These are phyloP conservation scores for Karstenula rhodostoma DNA, from an alignment of 2,329 filamentous ascomycete species.

Conservation along the genomic window DNA sequence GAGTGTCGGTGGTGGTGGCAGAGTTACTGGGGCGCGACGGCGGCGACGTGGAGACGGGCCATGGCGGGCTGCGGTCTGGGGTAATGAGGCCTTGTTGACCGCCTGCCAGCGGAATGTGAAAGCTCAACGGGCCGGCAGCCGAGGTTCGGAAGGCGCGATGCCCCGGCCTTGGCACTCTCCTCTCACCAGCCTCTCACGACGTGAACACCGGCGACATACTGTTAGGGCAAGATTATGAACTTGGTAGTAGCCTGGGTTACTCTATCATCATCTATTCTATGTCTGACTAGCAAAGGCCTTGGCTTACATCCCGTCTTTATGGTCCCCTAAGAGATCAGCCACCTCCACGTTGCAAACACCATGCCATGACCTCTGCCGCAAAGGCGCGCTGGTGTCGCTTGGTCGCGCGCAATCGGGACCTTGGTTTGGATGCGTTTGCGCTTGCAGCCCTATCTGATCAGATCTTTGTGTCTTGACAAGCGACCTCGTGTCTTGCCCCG, in stretches of 20 bases:
- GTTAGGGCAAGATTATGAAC: too few relatives aligned
- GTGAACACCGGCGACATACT: too few relatives aligned
- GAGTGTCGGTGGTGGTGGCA: constrained; percentile 2
- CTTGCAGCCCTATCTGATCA: background rate
- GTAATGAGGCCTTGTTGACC: constrained; percentile 21
- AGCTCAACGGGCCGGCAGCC: constrained; percentile 18
- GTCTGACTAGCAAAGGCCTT: too few relatives aligned
- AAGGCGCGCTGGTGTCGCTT: background rate
- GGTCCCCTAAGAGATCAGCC: too few relatives aligned
- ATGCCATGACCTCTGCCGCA: background rate
- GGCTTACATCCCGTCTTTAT: too few relatives aligned
- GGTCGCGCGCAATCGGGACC: background rate
- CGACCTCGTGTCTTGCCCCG: constrained; percentile 2
- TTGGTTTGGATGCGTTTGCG: background rate
- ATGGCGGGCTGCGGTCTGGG: constrained; percentile 17
- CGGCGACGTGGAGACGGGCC: constrained; percentile 12
- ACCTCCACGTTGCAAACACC: constrained; percentile 1
- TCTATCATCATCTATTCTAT: too few relatives aligned
- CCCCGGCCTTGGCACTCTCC: constrained; percentile 7
- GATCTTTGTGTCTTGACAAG: background rate
- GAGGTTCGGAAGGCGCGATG: constrained; percentile 20
- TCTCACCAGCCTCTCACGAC: too few relatives aligned
- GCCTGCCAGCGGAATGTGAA: constrained; percentile 28
- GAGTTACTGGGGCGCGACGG: constrained; percentile 17
- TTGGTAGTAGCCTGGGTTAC: too few relatives aligned